These are phyloP conservation scores for Epichloe scottii DNA, from an alignment of 2,329 filamentous ascomycete genomes.

Conservation along the genomic window DNA sequence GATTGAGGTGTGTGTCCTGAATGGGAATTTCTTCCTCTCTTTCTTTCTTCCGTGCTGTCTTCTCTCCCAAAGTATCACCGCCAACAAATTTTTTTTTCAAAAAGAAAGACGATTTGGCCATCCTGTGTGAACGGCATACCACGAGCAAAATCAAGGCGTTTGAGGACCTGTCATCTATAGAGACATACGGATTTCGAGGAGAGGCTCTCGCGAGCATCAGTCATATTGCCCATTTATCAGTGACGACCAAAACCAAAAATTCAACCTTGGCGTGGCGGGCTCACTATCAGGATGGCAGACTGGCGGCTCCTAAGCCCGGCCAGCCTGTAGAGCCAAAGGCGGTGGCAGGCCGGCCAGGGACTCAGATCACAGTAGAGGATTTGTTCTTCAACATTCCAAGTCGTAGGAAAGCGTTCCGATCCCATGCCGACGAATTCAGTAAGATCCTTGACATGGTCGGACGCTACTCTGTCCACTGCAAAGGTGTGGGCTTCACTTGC, in stretches of 20 bases:
- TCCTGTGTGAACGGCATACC: constrained; percentile 91
- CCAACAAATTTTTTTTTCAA: not conserved
- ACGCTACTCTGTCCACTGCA: constrained; percentile 84
- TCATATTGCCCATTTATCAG: constrained; percentile 89
- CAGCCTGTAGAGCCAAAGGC: constrained; percentile 78
- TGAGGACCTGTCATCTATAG: constrained; percentile 80
- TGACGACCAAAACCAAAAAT: constrained; percentile 85
- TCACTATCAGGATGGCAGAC: constrained; percentile 70
- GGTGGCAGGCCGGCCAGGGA: constrained; percentile 76
- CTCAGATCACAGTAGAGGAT: constrained; percentile 93
- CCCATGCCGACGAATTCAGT: constrained; percentile 86
- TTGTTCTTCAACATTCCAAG: constrained; percentile 94
- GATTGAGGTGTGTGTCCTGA: constrained; percentile 57
- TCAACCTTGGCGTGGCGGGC: constrained; percentile 86
- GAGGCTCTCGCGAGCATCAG: constrained; percentile 96
- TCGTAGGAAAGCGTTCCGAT: constrained; percentile 78
- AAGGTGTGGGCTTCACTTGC: constrained; percentile 86
- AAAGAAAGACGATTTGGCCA: constrained; percentile 79
- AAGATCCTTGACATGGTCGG: constrained; percentile 95
- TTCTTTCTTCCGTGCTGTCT: not conserved
- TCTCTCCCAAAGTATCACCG: not conserved
- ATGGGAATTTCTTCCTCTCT: not conserved
- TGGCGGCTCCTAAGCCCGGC: constrained; percentile 75
- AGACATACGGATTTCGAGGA: constrained; percentile 94
- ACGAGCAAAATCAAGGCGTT: constrained; percentile 92